Base-by-base conservation (phyloP, 2,329 filamentous ascomycete genomes). In the Penicillium sp. region DNA sequence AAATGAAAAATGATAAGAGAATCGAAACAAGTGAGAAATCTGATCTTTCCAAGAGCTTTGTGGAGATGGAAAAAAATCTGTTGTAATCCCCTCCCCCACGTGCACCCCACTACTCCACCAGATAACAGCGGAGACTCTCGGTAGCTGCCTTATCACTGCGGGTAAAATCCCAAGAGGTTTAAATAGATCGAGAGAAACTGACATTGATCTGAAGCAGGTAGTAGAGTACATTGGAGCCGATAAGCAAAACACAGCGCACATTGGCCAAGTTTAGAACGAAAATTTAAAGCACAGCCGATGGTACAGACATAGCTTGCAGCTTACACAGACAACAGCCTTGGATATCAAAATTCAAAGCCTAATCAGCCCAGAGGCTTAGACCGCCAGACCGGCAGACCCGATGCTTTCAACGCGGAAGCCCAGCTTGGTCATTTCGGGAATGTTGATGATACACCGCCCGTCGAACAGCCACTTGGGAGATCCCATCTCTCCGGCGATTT, bases 391-490 rank as follows among this genome's bases (percentile, higher is more conserved):
- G 14, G 48, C 44, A 22, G 56, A 58, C 2, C 56, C 56, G 48
- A 58, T 58, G 25, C 53, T 56, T 31, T 58, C 56, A 14, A 58
- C 56, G 4, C 48, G 48, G 39, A 58, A 56, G 13, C 54, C 56
- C 8, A 56, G 36, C 24, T 51, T 41, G 8, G 31, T 50, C 56
- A 58, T 58, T 44, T 56, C 49, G 16, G 47, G 47, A 1, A 47
- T 44, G 10, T 56, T 49, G 14, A 58, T 54, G 22, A 58, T 55
- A 16, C 56, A 58, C 13, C 56, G 40, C 2, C 56, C 56, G 39
- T 58, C 54, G 10, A 58, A 58, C 7, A 56, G 44, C 56, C 56
- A 58, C 22, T 54, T 56, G 6, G 54, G 56, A 4, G 54, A 54
- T 18, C 44, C 13, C 54, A 56, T 58, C 10, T 44, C 47, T 3